Evolutionary conservation across 345 rosid species (phyloP), one percentile per base, ranked within the genome.

Genomic region (Pugionium cornutum): DNA sequence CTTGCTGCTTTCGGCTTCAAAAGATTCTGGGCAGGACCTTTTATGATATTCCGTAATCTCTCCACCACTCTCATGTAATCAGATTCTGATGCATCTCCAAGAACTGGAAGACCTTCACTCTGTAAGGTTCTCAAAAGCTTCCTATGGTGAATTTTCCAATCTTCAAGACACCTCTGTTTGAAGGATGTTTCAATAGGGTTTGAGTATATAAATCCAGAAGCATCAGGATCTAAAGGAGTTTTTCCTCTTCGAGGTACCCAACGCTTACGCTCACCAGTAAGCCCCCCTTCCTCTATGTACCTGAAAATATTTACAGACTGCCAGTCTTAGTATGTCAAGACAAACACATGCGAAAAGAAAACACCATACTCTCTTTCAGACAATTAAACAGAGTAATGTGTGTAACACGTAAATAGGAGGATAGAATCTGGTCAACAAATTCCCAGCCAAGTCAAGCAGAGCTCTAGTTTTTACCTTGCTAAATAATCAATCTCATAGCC

Each of bases 201-300:
- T 50, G 91, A 83, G 75, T 92, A 92, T 66, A 83, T 73, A 63
- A 92, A 92, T 47, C 98, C 98, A 74, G 75, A 76, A 45, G 86
- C 89, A 77, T 92, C 98, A 0, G 98, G 97, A 78, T 92, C 98
- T 67, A 92, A 74, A 67, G 96, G 98, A 67, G 96, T 78, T 81
- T 86, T 87, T 34, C 98, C 97, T 70, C 89, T 81, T 72, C 97
- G 84, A 35, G 98, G 98, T 53, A 92, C 98, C 98, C 98, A 92
- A 58, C 96, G 87, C 78, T 92, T 92, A 72, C 97, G 91, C 10
- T 92, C 98, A 70, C 97, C 98, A 55, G 97, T 89, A 51, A 92
- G 94, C 37, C 98, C 98, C 61, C 98, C 98, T 73, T 92, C 98
- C 53, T 76, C 88, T 57, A 84, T 48, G 59, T 92, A 92, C 86